Percentiles rank a stretch among this genome's conserved stretches.
phyloP scores from a whole-genome alignment of 768 basidiomycete species.

The Naematelia aurantialba region DNA sequence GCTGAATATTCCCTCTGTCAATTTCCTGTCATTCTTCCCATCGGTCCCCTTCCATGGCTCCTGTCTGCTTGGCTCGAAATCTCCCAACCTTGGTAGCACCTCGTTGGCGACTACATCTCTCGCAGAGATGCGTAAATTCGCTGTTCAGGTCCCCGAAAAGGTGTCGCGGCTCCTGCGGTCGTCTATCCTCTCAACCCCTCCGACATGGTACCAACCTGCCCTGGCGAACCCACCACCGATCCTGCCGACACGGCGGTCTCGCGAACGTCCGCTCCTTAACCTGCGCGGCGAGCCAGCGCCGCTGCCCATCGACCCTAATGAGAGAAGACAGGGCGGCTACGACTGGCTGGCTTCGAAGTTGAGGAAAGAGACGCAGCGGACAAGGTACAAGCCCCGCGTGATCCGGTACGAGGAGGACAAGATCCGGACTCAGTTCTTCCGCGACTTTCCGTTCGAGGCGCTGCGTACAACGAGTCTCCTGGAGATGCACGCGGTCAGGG shows the following conservation, averaged over 20 bases:
- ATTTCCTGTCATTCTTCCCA: neutral
- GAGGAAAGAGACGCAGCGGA: constrained; percentile 15
- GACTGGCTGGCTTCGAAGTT: constrained; percentile 2
- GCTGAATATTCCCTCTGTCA: neutral
- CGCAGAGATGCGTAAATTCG: constrained; percentile 58
- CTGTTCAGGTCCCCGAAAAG: constrained; percentile 83
- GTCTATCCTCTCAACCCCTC: constrained; percentile 62
- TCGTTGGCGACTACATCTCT: too few relatives aligned
- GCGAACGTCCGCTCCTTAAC: constrained; percentile 51
- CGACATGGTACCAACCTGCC: constrained; percentile 80
- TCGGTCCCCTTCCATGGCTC: too few relatives aligned
- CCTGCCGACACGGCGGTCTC: constrained; percentile 67
- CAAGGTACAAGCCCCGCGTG: constrained; percentile 54
- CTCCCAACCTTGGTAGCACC: too few relatives aligned
- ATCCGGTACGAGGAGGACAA: constrained; percentile 79
- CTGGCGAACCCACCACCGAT: constrained; percentile 82
- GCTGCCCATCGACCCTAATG: constrained; percentile 9
- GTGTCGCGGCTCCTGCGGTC: constrained; percentile 73
- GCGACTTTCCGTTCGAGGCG: constrained; percentile 93
- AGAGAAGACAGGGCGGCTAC: too few relatives aligned
- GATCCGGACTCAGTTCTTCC: constrained; percentile 84
- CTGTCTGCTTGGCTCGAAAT: too few relatives aligned
- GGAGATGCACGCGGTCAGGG: constrained; percentile 55
- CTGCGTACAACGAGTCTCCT: constrained; percentile 73
- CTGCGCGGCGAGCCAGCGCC: neutral